Evolutionary conservation across 2,329 filamentous ascomycete genomes (phyloP), one percentile per base, ranked within the genome.

Genomic region (Epichloe uncinata): DNA sequence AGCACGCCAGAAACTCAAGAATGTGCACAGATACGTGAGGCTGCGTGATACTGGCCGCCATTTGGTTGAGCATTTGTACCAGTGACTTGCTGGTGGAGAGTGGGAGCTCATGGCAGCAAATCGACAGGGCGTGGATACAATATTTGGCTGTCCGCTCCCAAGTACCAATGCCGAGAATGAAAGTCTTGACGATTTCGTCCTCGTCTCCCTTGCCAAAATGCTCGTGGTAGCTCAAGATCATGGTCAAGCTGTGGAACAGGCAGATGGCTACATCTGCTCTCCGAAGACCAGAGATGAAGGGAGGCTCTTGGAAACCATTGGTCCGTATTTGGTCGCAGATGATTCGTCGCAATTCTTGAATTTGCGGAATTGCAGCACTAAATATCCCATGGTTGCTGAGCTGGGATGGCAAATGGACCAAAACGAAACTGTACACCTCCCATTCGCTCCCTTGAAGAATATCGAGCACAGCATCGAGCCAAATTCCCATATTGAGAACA

Each of bases 1-100:
- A 75, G 46, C 88, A 84, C 9, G 87, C 86, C n/a, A 98, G 72
- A 60, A 98, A 97, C 61, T 98, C 93, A 46, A 98, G 73, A 53
- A 98, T 95, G 61, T 98, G 93, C 53, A 96, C 85, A 9, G 91
- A 89, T 36, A 96, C 85, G 50, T 90, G 81, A 6, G 88, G 83
- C 60, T 95, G 90, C 1, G 93, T 97, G 60, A 98, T 95, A 60
- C 96, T 94, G 58, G 90, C 87, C 1, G 90, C 85, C 87, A 98
- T 95, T 63, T 88, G 91, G 60, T 90, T 85, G 50, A 98, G 74
- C 56, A 97, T 87, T 43, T 82, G 85, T 43, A 91, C 85, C 53
- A 97, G 74, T 18, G 82, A 84, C 62, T 91, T 95, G 61, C 85
- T 87, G 47, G 90, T 86, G 12, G 91, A 91, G 16, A 85, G 76